Conservation (phyloP, 169 alveolate species). For the Plasmodium chabaudi region DNA sequence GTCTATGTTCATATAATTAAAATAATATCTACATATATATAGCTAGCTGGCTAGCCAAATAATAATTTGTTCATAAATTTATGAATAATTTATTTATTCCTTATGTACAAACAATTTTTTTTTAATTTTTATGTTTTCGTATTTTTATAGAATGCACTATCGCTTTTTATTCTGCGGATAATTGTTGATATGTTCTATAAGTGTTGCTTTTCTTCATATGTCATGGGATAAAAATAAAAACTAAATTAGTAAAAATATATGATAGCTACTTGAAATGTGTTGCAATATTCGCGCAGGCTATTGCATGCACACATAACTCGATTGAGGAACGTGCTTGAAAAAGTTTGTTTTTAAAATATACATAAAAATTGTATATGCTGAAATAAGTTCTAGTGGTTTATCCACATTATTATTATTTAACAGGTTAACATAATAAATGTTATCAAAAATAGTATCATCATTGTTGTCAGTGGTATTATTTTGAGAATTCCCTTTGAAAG, state of each 20-base stretch:
- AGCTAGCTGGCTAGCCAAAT: too few species aligned
- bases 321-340: slow-evolving; percentile 64
- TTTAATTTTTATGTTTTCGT: too few species aligned
- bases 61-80: too few species aligned
- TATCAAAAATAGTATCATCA: slow-evolving; percentile 25
- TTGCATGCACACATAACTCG: slow-evolving; percentile 36
- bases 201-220: background rate
- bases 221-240: background rate
- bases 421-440: slow-evolving; percentile 54
- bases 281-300: background rate
- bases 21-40: too few species aligned
- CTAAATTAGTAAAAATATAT: background rate
- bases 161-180: too few species aligned
- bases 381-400: slow-evolving; percentile 14
- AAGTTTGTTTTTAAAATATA: slow-evolving; percentile 38
- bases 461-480: background rate
- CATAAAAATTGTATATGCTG: slow-evolving; percentile 55
- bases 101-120: too few species aligned
- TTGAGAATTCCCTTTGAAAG: too few species aligned
- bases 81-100: too few species aligned
- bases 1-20: slow-evolving; percentile 7
- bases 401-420: slow-evolving; percentile 1
- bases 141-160: too few species aligned
- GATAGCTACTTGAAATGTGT: background rate
- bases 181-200: too few species aligned